A percentile compares a stretch with the other conserved stretches of the same genome.
phyloP scores from a whole-genome alignment of 495 filamentous ascomycete genomes.

The Penicillium flavigenum region DNA sequence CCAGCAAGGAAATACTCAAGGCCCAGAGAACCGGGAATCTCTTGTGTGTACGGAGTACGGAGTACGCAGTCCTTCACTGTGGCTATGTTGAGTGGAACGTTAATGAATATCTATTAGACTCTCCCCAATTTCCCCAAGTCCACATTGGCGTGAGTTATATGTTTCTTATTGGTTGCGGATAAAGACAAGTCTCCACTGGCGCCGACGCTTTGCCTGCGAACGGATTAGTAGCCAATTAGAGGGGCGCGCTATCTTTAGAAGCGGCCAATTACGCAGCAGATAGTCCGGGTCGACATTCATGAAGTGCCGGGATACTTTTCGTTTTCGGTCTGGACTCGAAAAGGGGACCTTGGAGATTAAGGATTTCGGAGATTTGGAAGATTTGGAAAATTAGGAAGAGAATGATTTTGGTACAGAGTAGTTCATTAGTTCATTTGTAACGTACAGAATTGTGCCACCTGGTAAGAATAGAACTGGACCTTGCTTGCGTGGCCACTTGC shows the following conservation, averaged over 20 bases:
- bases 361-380: neutral
- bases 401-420: neutral
- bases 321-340: constrained; percentile 18
- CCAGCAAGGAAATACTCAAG: constrained; percentile 4
- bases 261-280: constrained; percentile 24
- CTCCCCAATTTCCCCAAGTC: constrained; percentile 19
- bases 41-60: neutral
- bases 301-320: constrained; percentile 8
- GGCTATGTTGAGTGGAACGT: constrained; percentile 3
- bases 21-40: neutral
- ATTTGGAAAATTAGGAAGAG: no score
- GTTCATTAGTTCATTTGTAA: neutral
- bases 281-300: constrained; percentile 16
- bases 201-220: constrained; percentile 17
- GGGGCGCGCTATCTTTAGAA: constrained; percentile 17
- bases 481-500: constrained; percentile 24
- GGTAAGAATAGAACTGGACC: constrained; percentile 14
- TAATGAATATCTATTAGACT: constrained; percentile 10
- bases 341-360: neutral
- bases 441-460: constrained; percentile 9
- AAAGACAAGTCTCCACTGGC: constrained; percentile 17
- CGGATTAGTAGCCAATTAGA: constrained; percentile 9
- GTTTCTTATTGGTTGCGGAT: constrained; percentile 24
- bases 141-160: constrained; percentile 1
- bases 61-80: neutral